Percentiles rank a stretch among this genome's conserved stretches.
phyloP scores from a whole-genome alignment of 495 filamentous ascomycete species.

The Penicillium psychrofluorescens region DNA sequence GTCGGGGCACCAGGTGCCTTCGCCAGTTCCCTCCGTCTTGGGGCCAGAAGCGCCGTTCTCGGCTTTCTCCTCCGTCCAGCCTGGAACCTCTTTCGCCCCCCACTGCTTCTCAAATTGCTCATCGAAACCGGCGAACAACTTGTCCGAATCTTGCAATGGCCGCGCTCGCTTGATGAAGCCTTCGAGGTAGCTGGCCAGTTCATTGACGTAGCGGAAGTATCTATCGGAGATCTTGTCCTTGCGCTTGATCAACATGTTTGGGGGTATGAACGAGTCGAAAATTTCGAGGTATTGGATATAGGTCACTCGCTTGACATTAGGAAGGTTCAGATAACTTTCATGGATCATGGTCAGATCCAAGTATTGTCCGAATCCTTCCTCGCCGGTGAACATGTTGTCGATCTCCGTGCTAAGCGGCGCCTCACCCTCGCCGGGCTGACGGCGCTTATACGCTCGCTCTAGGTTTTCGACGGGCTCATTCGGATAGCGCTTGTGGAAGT shows the following conservation, averaged over 20 bases:
- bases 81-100: slow-evolving; percentile 68
- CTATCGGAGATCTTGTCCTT: slow-evolving; percentile 79
- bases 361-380: slow-evolving; percentile 85
- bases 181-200: slow-evolving; percentile 75
- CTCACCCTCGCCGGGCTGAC: slow-evolving; percentile 60
- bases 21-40: slow-evolving; percentile 51
- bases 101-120: slow-evolving; percentile 78
- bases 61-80: slow-evolving; percentile 61
- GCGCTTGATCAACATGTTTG: slow-evolving; percentile 61
- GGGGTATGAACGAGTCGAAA: slow-evolving; percentile 79
- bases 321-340: slow-evolving; percentile 84
- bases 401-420: slow-evolving; percentile 50
- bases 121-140: slow-evolving; percentile 66
- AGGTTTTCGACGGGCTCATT: slow-evolving; percentile 94
- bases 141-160: slow-evolving; percentile 77
- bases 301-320: slow-evolving; percentile 68
- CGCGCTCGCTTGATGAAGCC: slow-evolving; percentile 72
- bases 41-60: slow-evolving; percentile 36
- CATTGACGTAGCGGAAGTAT: slow-evolving; percentile 85
- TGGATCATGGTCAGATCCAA: slow-evolving; percentile 80
- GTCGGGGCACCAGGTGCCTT: slow-evolving; percentile 77
- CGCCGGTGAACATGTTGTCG: slow-evolving; percentile 89
- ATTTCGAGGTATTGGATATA: slow-evolving; percentile 88
- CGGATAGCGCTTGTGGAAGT: slow-evolving; percentile 84
- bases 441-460: slow-evolving; percentile 81